Evolutionary conservation across 2,329 filamentous ascomycete species (phyloP).

Genomic region (Stagonosporopsis cucurbitacearum): DNA sequence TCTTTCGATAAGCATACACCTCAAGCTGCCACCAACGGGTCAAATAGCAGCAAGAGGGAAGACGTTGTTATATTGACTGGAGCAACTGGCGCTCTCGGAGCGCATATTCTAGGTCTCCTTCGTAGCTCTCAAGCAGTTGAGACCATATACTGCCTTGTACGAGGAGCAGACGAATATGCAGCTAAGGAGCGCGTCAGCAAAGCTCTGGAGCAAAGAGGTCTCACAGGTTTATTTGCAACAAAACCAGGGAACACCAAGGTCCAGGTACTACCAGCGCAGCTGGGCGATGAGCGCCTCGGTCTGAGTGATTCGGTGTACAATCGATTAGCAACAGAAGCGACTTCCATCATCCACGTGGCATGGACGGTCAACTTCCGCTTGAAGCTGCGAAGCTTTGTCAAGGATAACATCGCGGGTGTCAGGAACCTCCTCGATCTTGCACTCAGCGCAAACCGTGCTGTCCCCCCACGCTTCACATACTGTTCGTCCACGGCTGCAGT

Average conservation of each 20-base stretch:
- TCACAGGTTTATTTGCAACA: conserved; percentile 31
- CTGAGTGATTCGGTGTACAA: conserved; percentile 53
- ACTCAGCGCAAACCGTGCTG: conserved; percentile 36
- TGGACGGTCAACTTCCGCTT: conserved; percentile 71
- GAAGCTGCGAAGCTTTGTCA: conserved; percentile 61
- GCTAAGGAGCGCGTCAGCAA: conserved; percentile 43
- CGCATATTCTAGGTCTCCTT: conserved; percentile 58
- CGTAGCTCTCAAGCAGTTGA: conserved; percentile 47
- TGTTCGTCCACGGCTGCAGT: conserved; percentile 61
- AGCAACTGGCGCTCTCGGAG: conserved; percentile 59
- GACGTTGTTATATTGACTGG: conserved; percentile 54
- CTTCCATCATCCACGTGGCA: conserved; percentile 66
- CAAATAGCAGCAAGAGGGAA: neutral
- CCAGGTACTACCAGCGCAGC: conserved; percentile 55
- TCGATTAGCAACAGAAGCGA: conserved; percentile 52
- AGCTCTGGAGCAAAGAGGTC: conserved; percentile 38
- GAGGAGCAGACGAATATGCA: conserved; percentile 50
- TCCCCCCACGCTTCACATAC: conserved; percentile 54
- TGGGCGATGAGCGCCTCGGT: conserved; percentile 59
- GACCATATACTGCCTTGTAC: conserved; percentile 64
- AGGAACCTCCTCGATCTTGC: conserved; percentile 58
- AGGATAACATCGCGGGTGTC: conserved; percentile 60
- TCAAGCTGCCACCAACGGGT: conserved; percentile 3
- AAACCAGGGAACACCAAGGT: conserved; percentile 47
- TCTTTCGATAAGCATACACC: conserved; percentile 42